Evolutionary conservation across 441 rosid species (phyloP).

Genomic region (Bocquillonia castaneifolia): DNA sequence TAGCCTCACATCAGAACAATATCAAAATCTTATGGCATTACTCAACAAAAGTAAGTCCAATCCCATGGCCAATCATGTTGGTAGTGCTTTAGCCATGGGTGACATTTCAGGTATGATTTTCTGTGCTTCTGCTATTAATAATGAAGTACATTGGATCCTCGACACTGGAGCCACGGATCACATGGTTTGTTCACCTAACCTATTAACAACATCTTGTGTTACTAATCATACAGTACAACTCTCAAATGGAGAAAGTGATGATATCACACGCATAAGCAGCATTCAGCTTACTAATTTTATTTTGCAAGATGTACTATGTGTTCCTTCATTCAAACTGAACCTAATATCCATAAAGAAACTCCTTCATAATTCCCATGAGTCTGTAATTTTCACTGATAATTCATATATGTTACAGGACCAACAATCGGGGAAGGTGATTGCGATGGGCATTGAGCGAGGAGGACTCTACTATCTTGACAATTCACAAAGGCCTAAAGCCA

Average conservation of each 20-base stretch:
- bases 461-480: background rate
- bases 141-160: background rate
- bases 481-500: too few relatives aligned
- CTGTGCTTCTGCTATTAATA: background rate
- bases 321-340: background rate
- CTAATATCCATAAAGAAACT: background rate
- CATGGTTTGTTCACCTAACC: background rate
- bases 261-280: background rate
- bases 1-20: background rate
- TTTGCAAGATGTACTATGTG: background rate
- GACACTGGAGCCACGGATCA: background rate
- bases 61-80: background rate
- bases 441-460: background rate
- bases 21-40: background rate
- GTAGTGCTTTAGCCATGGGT: background rate
- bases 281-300: background rate
- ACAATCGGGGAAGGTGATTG: background rate
- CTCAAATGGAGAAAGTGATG: background rate
- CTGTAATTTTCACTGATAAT: background rate
- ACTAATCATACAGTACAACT: background rate
- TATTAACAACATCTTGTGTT: background rate
- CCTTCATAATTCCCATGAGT: background rate
- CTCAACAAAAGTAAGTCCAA: background rate
- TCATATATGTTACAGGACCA: background rate
- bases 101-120: background rate